Evolutionary conservation across 2,329 filamentous ascomycete species (phyloP).

Genomic region (Venturia oleaginea): DNA sequence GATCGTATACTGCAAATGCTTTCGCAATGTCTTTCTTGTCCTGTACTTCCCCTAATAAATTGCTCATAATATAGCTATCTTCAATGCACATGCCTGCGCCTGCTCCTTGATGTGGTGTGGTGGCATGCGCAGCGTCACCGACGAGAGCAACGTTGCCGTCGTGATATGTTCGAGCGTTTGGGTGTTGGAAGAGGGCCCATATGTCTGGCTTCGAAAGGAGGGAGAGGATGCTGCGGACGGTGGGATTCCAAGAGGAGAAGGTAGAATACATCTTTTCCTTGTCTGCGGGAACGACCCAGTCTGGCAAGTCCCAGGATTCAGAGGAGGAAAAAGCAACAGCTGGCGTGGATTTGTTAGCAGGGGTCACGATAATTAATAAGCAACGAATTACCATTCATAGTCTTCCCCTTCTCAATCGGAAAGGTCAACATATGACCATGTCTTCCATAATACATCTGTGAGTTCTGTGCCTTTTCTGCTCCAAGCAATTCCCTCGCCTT

Average conservation of each 20-base stretch:
- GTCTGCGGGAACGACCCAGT: conserved; percentile 33
- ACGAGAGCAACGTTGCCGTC: conserved; percentile 24
- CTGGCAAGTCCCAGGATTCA: conserved; percentile 32
- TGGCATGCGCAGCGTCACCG: conserved; percentile 33
- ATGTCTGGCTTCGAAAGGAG: conserved; percentile 35
- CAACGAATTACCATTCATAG: conserved; percentile 42
- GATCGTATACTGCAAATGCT: conserved; percentile 8
- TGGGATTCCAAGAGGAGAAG: conserved; percentile 35
- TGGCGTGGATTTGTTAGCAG: conserved; percentile 4
- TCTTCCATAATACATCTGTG: conserved; percentile 40
- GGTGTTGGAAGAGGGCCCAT: conserved; percentile 31
- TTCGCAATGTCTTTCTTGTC: conserved; percentile 6
- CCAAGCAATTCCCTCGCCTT: conserved; percentile 42
- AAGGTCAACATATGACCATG: conserved; percentile 52
- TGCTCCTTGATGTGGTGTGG: conserved; percentile 29
- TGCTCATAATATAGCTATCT: conserved; percentile 21
- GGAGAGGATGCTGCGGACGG: conserved; percentile 29
- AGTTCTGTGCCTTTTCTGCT: conserved; percentile 38
- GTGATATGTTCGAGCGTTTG: conserved; percentile 28
- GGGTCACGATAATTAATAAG: background rate
- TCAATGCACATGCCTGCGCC: conserved; percentile 33
- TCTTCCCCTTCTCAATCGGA: conserved; percentile 47
- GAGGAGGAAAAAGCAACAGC: conserved; percentile 40
- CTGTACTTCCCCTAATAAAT: conserved; percentile 13
- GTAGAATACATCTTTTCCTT: conserved; percentile 33